These are phyloP conservation scores for Myriosclerotinia curreyana DNA, from an alignment of 2,329 filamentous ascomycete genomes.

Conservation along the genomic window DNA sequence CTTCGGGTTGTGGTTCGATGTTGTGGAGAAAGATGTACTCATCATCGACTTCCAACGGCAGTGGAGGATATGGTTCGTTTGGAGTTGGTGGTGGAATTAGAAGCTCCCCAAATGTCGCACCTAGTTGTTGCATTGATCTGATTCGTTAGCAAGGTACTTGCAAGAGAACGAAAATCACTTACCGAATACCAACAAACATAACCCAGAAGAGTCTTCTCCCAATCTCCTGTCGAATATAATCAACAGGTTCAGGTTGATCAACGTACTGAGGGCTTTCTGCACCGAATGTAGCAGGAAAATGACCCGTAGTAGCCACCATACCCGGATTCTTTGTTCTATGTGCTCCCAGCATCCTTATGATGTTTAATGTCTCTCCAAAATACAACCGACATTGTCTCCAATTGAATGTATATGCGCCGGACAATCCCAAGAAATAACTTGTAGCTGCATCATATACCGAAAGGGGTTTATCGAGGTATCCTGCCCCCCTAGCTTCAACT, in stretches of 20 bases:
- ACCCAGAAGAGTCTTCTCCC: conserved; percentile 83
- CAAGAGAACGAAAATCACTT: conserved; percentile 31
- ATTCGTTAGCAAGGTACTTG: neutral
- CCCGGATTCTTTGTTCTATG: conserved; percentile 51
- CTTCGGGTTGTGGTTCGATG: conserved; percentile 66
- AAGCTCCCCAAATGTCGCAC: conserved; percentile 66
- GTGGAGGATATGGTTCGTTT: conserved; percentile 71
- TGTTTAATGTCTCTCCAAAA: conserved; percentile 67
- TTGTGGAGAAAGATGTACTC: conserved; percentile 71
- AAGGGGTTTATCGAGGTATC: conserved; percentile 53
- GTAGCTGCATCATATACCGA: conserved; percentile 64
- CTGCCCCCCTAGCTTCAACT: conserved; percentile 61
- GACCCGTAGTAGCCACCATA: conserved; percentile 34
- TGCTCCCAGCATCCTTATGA: conserved; percentile 65
- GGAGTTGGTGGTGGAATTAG: conserved; percentile 74
- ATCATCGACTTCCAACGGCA: conserved; percentile 81
- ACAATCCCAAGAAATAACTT: conserved; percentile 71
- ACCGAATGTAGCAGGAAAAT: conserved; percentile 30
- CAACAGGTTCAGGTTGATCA: conserved; percentile 42
- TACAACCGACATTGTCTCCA: conserved; percentile 67
- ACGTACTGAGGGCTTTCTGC: conserved; percentile 23
- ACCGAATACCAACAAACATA: conserved; percentile 70
- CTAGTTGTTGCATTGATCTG: conserved; percentile 75
- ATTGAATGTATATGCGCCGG: conserved; percentile 65
- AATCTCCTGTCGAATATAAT: conserved; percentile 70